These are phyloP conservation scores for Naganishia randhawae DNA, from an alignment of 768 basidiomycete genomes.

Conservation along the genomic window DNA sequence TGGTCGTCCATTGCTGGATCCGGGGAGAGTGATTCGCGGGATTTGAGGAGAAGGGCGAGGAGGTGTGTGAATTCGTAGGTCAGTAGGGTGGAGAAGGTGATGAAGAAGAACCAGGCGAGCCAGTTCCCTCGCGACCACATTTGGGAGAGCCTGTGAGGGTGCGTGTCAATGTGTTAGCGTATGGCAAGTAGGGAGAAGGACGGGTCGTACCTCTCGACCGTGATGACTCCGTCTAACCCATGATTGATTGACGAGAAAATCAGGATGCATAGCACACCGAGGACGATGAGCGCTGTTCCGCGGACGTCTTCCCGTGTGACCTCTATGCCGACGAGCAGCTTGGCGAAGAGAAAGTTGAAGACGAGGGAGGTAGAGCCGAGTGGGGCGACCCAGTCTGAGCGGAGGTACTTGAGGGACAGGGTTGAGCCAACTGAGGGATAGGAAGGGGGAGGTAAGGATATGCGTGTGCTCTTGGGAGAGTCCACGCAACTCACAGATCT, in stretches of 20 bases:
- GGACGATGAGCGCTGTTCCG: conserved; percentile 47
- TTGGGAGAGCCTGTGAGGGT: conserved; percentile 56
- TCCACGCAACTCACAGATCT: conserved; percentile 46
- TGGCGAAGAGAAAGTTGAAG: conserved; percentile 94
- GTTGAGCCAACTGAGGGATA: conserved; percentile 31
- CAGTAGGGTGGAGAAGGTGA: conserved; percentile 64
- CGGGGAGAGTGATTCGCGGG: conserved; percentile 67
- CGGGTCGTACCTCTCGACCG: conserved; percentile 37
- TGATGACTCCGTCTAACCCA: conserved; percentile 42
- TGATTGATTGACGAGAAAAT: conserved; percentile 50
- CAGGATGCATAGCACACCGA: conserved; percentile 48
- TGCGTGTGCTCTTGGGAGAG: conserved; percentile 81
- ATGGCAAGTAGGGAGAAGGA: background rate
- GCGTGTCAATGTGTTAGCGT: background rate
- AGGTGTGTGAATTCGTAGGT: conserved; percentile 67
- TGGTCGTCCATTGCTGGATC: background rate
- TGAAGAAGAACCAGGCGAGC: conserved; percentile 83
- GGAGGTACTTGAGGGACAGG: conserved; percentile 39
- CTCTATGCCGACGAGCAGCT: conserved; percentile 49
- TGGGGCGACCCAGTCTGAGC: conserved; percentile 87
- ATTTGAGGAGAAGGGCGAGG: conserved; percentile 68
- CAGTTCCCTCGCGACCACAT: conserved; percentile 84
- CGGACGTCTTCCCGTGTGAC: conserved; percentile 46
- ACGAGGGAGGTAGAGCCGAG: conserved; percentile 88
- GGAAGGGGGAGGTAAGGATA: conserved; percentile 67